These are phyloP conservation scores for Debaryomyces coudertii DNA, from an alignment of 1,139 yeast species.

Conservation along the genomic window DNA sequence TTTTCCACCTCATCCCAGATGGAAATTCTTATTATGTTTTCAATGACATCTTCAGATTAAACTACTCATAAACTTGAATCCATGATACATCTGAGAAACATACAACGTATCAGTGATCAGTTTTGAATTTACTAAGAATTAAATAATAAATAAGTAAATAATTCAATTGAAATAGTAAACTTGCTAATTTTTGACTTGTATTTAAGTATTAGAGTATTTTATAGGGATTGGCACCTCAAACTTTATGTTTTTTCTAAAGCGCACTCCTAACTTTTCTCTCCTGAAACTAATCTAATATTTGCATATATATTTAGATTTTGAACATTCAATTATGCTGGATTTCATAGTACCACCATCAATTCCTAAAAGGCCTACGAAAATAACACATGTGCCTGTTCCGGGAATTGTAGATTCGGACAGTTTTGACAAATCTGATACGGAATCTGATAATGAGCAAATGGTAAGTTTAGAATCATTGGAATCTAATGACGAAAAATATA, in stretches of 20 bases:
- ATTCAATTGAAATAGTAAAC: not conserved
- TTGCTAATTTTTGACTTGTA: not conserved
- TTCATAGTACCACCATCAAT: constrained; percentile 10
- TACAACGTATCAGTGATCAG: not conserved
- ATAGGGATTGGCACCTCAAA: not conserved
- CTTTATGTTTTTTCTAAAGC: too few relatives aligned
- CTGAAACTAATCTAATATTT: not conserved
- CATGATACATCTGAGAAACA: not conserved
- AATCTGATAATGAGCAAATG: not conserved
- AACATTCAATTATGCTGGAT: constrained; percentile 2
- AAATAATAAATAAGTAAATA: constrained; percentile 3
- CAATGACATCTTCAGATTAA: constrained; percentile 95
- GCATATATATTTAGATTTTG: not conserved
- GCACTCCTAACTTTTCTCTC: not conserved
- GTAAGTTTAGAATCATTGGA: not conserved
- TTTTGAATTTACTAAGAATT: not conserved
- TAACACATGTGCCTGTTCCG: not conserved
- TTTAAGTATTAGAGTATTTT: not conserved
- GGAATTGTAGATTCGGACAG: not conserved
- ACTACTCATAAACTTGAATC: constrained; percentile 51
- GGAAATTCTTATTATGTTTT: constrained; percentile 88
- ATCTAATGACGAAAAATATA: not conserved
- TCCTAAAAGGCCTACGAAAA: constrained; percentile 14
- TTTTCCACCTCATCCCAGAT: constrained; percentile 94
- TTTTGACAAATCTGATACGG: not conserved